Evolutionary conservation across 495 filamentous ascomycete genomes (phyloP).

Genomic region (Amorphotheca resinae): DNA sequence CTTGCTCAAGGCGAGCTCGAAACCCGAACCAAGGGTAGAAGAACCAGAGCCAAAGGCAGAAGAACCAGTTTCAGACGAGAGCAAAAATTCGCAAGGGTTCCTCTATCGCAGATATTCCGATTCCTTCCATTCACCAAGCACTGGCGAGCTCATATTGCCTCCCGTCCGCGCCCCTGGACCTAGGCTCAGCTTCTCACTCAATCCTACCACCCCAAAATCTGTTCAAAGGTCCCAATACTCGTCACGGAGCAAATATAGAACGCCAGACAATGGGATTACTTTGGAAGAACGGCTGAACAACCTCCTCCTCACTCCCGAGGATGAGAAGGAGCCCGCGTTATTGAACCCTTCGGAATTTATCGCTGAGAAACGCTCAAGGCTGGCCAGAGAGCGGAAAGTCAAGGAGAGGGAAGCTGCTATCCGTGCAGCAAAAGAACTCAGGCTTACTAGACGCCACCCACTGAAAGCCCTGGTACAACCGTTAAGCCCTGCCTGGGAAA

Average conservation of each 20-base stretch:
- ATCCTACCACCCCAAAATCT: background rate
- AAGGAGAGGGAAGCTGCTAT: slow-evolving; percentile 5
- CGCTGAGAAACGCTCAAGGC: background rate
- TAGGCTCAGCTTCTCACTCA: background rate
- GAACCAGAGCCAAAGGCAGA: background rate
- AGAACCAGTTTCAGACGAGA: background rate
- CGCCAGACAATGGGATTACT: background rate
- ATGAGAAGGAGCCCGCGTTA: background rate
- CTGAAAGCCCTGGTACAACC: slow-evolving; percentile 25
- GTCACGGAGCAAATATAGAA: background rate
- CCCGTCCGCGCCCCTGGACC: background rate
- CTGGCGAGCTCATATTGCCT: slow-evolving; percentile 1
- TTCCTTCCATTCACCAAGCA: slow-evolving; percentile 1
- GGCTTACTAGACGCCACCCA: slow-evolving; percentile 19
- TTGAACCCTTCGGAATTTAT: slow-evolving; percentile 1
- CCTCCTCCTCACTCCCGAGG: background rate
- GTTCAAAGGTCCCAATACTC: background rate
- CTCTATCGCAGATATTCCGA: slow-evolving; percentile 4
- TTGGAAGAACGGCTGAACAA: background rate
- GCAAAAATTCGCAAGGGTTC: background rate
- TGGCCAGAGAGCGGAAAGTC: slow-evolving; percentile 3
- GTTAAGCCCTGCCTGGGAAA: slow-evolving; percentile 34
- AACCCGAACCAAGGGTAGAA: background rate
- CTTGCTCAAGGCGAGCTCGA: background rate
- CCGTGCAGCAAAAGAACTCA: slow-evolving; percentile 7